Evolutionary conservation across 139 green algal genomes (phyloP).

Genomic region (Closterium sp.): DNA sequence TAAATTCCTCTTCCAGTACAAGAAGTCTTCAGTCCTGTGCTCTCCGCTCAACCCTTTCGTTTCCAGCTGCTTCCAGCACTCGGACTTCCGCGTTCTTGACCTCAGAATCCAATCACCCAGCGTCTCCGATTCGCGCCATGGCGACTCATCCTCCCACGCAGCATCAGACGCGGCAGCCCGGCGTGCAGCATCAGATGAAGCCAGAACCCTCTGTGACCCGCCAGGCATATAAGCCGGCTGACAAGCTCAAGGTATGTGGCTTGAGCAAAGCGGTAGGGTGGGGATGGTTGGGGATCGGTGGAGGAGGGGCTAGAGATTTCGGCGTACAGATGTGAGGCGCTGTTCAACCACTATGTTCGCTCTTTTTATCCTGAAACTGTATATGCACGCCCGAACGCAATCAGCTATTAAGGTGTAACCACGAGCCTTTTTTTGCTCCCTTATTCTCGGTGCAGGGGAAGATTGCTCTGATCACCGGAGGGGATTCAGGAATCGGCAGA

Average conservation of each 20-base stretch:
- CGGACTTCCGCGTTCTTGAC: neutral
- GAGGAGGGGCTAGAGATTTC: too few relatives aligned
- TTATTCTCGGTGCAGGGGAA: constrained; percentile 32
- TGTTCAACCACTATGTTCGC: neutral
- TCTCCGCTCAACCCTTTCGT: neutral
- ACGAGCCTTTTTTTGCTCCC: too few relatives aligned
- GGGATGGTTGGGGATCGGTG: too few relatives aligned
- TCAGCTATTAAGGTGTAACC: too few relatives aligned
- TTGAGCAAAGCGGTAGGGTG: too few relatives aligned
- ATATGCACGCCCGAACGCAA: too few relatives aligned
- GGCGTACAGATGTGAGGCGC: neutral
- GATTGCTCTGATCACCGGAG: constrained; percentile 45
- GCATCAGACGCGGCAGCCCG: constrained; percentile 33
- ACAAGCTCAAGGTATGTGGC: constrained; percentile 29
- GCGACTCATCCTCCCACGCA: constrained; percentile 26
- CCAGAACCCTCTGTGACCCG: neutral
- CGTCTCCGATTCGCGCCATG: neutral
- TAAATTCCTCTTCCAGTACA: too few relatives aligned
- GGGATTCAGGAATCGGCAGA: constrained; percentile 39
- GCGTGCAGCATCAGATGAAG: constrained; percentile 35
- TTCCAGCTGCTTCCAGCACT: neutral
- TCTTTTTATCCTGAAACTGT: too few relatives aligned
- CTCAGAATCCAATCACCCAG: neutral
- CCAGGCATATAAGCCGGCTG: constrained; percentile 23
- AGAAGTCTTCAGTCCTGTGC: too few relatives aligned